phyloP scores from a whole-genome alignment of 2,329 filamentous ascomycete species.

The Cadophora luteo-olivacea region DNA sequence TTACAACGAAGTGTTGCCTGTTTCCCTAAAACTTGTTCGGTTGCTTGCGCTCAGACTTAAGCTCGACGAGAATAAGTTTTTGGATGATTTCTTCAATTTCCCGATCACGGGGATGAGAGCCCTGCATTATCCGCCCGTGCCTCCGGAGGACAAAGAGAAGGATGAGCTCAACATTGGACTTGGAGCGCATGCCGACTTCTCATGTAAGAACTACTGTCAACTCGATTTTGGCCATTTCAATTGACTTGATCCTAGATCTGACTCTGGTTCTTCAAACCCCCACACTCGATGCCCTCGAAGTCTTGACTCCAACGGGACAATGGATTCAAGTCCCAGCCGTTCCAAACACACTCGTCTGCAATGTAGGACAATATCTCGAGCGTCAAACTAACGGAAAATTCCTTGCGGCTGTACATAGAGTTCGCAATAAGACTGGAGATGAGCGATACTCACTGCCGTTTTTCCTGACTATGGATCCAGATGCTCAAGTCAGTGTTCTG shows the following conservation, averaged over 20 bases:
- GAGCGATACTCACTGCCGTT: constrained; percentile 25
- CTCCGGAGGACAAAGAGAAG: constrained; percentile 16
- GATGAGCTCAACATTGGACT: constrained; percentile 21
- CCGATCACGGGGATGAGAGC: constrained; percentile 25
- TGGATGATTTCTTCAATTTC: constrained; percentile 21
- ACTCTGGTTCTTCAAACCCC: constrained; percentile 25
- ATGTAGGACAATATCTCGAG: constrained; percentile 27
- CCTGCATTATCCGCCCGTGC: constrained; percentile 20
- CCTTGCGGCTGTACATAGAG: constrained; percentile 22
- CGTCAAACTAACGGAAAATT: constrained; percentile 19
- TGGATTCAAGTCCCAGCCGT: constrained; percentile 23
- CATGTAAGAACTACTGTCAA: too few species aligned
- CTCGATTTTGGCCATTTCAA: too few species aligned
- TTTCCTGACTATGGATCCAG: constrained; percentile 28
- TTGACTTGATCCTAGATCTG: too few species aligned
- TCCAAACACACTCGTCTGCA: constrained; percentile 24
- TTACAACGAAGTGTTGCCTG: constrained; percentile 21
- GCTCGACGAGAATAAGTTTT: constrained; percentile 15
- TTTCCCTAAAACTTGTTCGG: constrained; percentile 16
- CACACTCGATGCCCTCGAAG: constrained; percentile 21
- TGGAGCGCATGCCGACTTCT: constrained; percentile 24
- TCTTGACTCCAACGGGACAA: constrained; percentile 22
- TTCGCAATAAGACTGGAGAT: constrained; percentile 21
- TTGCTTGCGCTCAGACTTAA: constrained; percentile 20
- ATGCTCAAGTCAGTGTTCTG: constrained; percentile 40